These are phyloP conservation scores for Halophytophthora polymorphica DNA, from an alignment of 352 stramenopile genomes.

Conservation along the genomic window DNA sequence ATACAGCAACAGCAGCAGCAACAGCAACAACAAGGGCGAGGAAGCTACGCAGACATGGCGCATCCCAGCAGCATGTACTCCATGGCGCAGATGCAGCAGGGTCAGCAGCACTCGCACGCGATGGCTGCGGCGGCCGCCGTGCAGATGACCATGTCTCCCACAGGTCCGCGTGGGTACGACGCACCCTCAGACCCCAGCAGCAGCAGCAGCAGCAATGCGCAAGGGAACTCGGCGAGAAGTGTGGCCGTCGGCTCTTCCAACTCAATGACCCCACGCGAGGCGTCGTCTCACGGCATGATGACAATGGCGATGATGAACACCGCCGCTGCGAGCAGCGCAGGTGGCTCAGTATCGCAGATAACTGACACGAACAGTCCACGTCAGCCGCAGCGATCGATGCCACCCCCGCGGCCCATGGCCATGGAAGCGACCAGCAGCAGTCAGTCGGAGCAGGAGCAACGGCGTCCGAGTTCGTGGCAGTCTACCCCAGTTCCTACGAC, in stretches of 20 bases:
- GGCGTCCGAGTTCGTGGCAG: conserved; percentile 18
- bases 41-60: conserved; percentile 41
- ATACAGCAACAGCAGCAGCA: conserved; percentile 45
- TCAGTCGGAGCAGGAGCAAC: conserved; percentile 7
- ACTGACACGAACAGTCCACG: conserved; percentile 18
- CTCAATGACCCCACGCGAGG: conserved; percentile 35
- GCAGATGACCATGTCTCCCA: conserved; percentile 26
- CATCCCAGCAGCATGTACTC: conserved; percentile 46
- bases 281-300: conserved; percentile 51
- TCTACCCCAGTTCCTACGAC: conserved; percentile 3
- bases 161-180: conserved; percentile 28
- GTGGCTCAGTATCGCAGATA: conserved; percentile 8
- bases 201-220: conserved; percentile 10
- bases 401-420: conserved; percentile 18
- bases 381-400: conserved; percentile 9
- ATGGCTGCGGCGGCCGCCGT: conserved; percentile 12
- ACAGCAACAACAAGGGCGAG: conserved; percentile 35
- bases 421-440: conserved; percentile 24
- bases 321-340: conserved; percentile 6
- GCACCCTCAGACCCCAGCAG: conserved; percentile 16
- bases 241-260: conserved; percentile 12
- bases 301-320: conserved; percentile 54
- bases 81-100: conserved; percentile 35
- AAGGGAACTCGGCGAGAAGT: conserved; percentile 7
- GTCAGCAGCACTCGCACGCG: conserved; percentile 24